Conservation (phyloP, 2,329 filamentous ascomycete species). For the Pseudocercospora macadamiae region DNA sequence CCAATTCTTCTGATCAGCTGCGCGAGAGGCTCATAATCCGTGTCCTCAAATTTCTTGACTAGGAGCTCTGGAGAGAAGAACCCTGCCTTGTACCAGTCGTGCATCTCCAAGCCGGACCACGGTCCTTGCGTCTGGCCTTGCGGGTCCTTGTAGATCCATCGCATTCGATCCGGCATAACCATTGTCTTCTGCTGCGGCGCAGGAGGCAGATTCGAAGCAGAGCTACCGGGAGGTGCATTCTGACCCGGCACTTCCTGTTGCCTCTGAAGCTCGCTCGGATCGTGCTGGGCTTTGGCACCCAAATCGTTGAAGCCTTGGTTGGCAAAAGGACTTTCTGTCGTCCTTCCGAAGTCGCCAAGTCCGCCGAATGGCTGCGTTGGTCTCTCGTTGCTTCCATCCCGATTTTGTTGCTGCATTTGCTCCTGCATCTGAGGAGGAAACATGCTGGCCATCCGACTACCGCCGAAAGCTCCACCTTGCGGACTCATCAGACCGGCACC, state of each 20-base stretch:
- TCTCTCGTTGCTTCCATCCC: constrained; percentile 44
- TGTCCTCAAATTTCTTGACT: constrained; percentile 92
- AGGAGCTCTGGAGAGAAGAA: constrained; percentile 95
- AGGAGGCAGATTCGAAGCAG: constrained; percentile 69
- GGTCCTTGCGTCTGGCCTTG: constrained; percentile 90
- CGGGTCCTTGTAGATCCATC: constrained; percentile 97
- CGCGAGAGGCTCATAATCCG: constrained; percentile 90
- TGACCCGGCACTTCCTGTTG: constrained; percentile 23
- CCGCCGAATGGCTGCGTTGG: constrained; percentile 35
- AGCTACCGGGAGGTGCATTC: constrained; percentile 45
- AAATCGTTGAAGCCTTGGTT: constrained; percentile 28
- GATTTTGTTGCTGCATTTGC: constrained; percentile 71
- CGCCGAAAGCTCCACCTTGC: constrained; percentile 54
- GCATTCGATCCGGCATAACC: constrained; percentile 99
- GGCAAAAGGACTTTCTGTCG: constrained; percentile 61
- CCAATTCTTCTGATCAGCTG: constrained; percentile 94
- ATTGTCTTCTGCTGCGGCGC: constrained; percentile 77
- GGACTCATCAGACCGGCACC: constrained; percentile 68
- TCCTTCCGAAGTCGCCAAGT: constrained; percentile 37
- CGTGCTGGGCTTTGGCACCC: constrained; percentile 23
- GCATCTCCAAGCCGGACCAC: constrained; percentile 97
- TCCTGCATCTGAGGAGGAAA: constrained; percentile 90
- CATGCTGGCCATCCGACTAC: constrained; percentile 63
- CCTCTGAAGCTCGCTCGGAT: constrained; percentile 22
- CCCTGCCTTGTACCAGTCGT: constrained; percentile 98